Percentiles rank a stretch among this genome's conserved stretches.
phyloP scores from a whole-genome alignment of 2,329 filamentous ascomycete species.

The Xylaria hypoxylon region DNA sequence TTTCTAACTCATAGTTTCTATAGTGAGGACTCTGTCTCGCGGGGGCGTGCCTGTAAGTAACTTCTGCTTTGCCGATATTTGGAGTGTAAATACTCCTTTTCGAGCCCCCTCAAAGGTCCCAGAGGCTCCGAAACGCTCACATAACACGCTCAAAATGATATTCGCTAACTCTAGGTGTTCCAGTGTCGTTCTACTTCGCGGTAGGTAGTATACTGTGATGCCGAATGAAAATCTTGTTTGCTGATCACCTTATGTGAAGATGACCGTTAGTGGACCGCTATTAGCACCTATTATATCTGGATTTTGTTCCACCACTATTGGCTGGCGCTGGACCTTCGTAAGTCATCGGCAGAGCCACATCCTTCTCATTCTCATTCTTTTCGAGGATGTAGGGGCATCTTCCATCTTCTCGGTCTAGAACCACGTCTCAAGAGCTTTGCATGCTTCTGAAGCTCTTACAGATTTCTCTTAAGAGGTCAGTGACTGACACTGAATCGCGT shows the following conservation, averaged over 20 bases:
- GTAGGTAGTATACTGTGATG: slow-evolving; percentile 52
- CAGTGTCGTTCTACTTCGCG: slow-evolving; percentile 71
- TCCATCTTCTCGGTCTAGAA: background rate
- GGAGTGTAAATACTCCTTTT: background rate
- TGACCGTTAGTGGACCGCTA: slow-evolving; percentile 74
- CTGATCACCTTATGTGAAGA: slow-evolving; percentile 51
- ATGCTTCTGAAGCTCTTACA: background rate
- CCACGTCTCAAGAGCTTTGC: background rate
- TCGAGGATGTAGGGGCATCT: background rate
- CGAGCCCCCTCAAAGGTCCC: too few species aligned
- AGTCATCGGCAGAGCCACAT: background rate
- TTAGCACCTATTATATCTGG: slow-evolving; percentile 74
- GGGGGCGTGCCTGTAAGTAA: slow-evolving; percentile 63
- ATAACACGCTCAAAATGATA: too few species aligned
- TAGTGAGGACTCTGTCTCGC: slow-evolving; percentile 60
- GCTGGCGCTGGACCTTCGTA: slow-evolving; percentile 75
- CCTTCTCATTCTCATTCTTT: background rate
- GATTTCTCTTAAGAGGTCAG: background rate
- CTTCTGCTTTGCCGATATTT: background rate
- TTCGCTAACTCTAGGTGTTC: background rate
- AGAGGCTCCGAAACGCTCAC: background rate
- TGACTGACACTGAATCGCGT: background rate
- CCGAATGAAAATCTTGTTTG: background rate
- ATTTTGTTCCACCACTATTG: slow-evolving; percentile 67
- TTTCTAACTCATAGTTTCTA: slow-evolving; percentile 10